Conservation (phyloP, 148 eudicot genomes). For the Silene conica region DNA sequence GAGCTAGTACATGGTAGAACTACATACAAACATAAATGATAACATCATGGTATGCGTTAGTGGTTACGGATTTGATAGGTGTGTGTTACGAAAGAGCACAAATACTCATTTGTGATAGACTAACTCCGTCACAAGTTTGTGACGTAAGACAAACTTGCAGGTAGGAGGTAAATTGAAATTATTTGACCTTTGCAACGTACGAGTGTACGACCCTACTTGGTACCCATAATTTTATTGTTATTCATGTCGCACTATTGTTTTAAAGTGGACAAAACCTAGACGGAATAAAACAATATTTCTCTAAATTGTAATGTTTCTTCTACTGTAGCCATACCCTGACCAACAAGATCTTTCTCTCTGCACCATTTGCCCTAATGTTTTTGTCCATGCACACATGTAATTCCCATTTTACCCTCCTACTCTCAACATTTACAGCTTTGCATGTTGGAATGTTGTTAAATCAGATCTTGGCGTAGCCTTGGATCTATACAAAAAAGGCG, state of each 20-base stretch:
- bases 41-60: no score
- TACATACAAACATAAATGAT: no score
- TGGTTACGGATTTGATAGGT: no score
- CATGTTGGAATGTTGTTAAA: neutral
- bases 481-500: no score
- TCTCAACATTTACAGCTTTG: neutral
- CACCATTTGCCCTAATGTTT: neutral
- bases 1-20: no score
- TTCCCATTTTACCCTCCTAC: conserved; percentile 3
- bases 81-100: no score
- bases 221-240: conserved; percentile 17
- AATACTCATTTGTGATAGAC: no score
- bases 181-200: neutral
- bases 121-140: no score
- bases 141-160: no score
- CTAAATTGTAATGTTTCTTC: conserved; percentile 11
- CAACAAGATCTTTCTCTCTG: conserved; percentile 16
- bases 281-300: neutral
- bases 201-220: neutral
- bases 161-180: neutral
- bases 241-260: conserved; percentile 19
- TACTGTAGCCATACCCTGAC: conserved; percentile 35
- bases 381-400: conserved; percentile 8
- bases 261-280: conserved; percentile 1
- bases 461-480: no score